A percentile compares a stretch with the other conserved stretches of the same genome.
These are phyloP conservation scores for Lithocarpus polystachyus DNA, from an alignment of 306 rosid species.

Conservation along the genomic window DNA sequence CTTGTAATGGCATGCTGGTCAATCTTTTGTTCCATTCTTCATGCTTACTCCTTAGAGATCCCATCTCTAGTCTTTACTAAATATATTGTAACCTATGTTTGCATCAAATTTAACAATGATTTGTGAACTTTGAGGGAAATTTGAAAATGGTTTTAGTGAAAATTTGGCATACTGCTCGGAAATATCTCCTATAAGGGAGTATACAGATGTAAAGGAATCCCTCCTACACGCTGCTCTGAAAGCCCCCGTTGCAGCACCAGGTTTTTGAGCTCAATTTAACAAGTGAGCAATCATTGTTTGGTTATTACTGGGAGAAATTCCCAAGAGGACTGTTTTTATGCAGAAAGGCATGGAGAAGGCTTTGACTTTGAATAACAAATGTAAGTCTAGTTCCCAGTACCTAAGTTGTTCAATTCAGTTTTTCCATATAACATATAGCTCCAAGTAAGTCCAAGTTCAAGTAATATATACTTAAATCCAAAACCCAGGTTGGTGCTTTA, in stretches of 20 bases:
- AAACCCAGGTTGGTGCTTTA: too few species aligned
- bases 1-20: not conserved
- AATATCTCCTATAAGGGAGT: constrained; percentile 37
- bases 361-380: constrained; percentile 85
- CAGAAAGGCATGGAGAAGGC: constrained; percentile 92
- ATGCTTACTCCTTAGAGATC: not conserved
- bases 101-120: not conserved
- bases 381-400: constrained; percentile 45
- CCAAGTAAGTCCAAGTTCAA: not conserved
- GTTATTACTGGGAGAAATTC: constrained; percentile 79
- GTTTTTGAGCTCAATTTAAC: constrained; percentile 59
- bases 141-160: not conserved
- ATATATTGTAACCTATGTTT: not conserved
- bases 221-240: constrained; percentile 90
- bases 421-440: not conserved
- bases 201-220: constrained; percentile 93
- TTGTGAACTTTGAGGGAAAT: not conserved
- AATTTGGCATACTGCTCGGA: not conserved
- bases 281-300: constrained; percentile 67
- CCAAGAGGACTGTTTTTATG: constrained; percentile 95
- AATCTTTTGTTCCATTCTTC: not conserved
- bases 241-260: constrained; percentile 90
- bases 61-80: not conserved
- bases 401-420: not conserved
- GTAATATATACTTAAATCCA: too few species aligned